Evolutionary conservation across 148 eudicot species (phyloP).

Genomic region (Drosera capensis): DNA sequence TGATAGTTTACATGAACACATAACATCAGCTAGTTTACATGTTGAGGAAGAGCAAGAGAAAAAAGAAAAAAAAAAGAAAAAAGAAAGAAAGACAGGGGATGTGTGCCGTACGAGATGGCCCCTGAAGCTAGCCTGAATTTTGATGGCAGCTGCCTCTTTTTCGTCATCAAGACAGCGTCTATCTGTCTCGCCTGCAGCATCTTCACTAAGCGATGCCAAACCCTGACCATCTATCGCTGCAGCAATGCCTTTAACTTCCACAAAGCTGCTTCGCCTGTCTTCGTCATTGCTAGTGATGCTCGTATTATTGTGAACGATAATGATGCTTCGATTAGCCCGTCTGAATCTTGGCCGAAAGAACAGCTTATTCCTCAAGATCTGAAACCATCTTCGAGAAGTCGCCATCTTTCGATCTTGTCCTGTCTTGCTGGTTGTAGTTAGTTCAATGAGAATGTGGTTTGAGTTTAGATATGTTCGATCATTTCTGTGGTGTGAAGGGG

Average conservation of each 20-base stretch:
- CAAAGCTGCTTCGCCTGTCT: constrained; percentile 21
- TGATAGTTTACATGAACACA: no score
- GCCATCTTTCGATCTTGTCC: no score
- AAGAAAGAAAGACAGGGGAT: background rate
- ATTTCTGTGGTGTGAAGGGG: no score
- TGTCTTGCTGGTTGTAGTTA: no score
- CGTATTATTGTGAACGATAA: constrained; percentile 49
- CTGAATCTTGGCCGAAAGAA: constrained; percentile 13
- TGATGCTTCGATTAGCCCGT: constrained; percentile 21
- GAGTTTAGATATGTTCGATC: no score
- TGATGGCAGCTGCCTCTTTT: constrained; percentile 40
- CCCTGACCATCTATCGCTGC: background rate
- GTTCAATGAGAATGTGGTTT: no score
- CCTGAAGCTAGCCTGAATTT: constrained; percentile 63
- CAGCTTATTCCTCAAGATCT: constrained; percentile 27
- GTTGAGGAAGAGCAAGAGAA: background rate
- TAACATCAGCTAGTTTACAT: no score
- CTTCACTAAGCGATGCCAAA: background rate
- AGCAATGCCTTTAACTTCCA: constrained; percentile 13
- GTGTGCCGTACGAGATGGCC: constrained; percentile 49
- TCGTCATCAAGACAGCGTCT: constrained; percentile 22
- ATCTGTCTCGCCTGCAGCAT: background rate
- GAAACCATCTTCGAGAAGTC: constrained; percentile 20
- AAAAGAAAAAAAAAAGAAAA: background rate
- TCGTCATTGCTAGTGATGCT: constrained; percentile 26